Conservation (phyloP, 108 stramenopile genomes). For the Fistulifera pelliculosa region DNA sequence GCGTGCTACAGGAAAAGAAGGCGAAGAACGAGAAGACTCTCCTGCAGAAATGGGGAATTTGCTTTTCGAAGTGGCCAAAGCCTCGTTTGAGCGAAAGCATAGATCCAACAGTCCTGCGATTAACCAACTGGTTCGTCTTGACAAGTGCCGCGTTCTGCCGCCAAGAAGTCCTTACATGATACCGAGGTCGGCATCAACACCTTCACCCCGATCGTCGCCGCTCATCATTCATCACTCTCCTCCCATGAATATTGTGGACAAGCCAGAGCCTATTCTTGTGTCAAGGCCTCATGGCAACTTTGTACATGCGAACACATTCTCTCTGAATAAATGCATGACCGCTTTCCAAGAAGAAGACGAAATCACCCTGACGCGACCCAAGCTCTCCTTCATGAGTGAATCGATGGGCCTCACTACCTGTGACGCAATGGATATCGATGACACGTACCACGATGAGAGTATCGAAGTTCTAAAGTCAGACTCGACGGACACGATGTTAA, state of each 20-base stretch:
- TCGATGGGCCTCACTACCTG: not conserved
- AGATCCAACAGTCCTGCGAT: not conserved
- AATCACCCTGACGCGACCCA: not conserved
- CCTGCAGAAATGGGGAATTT: not conserved
- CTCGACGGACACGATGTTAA: not conserved
- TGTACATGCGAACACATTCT: not conserved
- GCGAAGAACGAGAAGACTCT: slow-evolving; percentile 3
- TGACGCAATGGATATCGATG: not conserved
- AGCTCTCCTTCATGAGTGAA: not conserved
- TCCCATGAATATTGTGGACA: slow-evolving; percentile 2
- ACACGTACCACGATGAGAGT: not conserved
- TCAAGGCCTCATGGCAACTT: slow-evolving; percentile 1
- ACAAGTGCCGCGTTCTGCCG: not conserved
- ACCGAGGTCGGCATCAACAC: not conserved
- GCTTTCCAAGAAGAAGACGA: not conserved
- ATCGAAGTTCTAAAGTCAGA: slow-evolving; percentile 7
- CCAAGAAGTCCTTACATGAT: slow-evolving; percentile 5
- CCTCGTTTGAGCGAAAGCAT: slow-evolving; percentile 1
- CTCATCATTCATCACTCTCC: slow-evolving; percentile 5
- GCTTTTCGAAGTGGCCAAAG: not conserved
- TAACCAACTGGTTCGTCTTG: not conserved
- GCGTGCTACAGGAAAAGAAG: not conserved
- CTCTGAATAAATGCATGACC: not conserved
- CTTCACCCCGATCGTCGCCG: slow-evolving; percentile 1
- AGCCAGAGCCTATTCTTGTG: not conserved